Conservation (phyloP, 352 stramenopile genomes). For the Phytopythium boreale region DNA sequence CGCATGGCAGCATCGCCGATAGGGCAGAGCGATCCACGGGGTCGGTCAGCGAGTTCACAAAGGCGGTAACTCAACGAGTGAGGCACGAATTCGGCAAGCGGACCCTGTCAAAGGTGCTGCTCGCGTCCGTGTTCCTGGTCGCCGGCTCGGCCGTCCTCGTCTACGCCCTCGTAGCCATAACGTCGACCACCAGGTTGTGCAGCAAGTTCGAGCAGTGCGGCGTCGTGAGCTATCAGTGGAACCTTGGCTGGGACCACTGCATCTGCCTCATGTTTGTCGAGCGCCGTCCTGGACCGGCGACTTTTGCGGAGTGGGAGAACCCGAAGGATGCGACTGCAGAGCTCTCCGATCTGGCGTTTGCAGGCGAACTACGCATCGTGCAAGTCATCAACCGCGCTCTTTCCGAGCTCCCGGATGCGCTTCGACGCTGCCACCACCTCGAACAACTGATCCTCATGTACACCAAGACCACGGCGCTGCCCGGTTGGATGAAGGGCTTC, state of each 20-base stretch:
- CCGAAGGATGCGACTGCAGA: constrained; percentile 25
- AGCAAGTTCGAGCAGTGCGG: constrained; percentile 36
- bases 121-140: constrained; percentile 29
- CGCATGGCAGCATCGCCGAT: not conserved
- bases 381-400: constrained; percentile 45
- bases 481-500: constrained; percentile 24
- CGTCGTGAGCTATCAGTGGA: constrained; percentile 43
- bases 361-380: constrained; percentile 34
- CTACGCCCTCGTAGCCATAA: constrained; percentile 27
- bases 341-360: constrained; percentile 21
- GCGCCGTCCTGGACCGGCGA: constrained; percentile 18
- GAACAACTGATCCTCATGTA: constrained; percentile 32
- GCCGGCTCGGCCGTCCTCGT: constrained; percentile 24
- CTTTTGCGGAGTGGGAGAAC: constrained; percentile 33
- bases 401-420: constrained; percentile 23
- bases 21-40: not conserved
- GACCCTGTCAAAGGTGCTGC: constrained; percentile 16
- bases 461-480: constrained; percentile 24
- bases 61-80: constrained; percentile 10
- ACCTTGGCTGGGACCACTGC: constrained; percentile 22
- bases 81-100: constrained; percentile 16
- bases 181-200: constrained; percentile 18
- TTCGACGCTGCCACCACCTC: constrained; percentile 30
- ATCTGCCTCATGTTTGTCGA: constrained; percentile 43
- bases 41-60: constrained; percentile 3